Evolutionary conservation across 495 filamentous ascomycete species (phyloP), one percentile per base, ranked within the genome.

Genomic region (Stereocaulon alpinum): DNA sequence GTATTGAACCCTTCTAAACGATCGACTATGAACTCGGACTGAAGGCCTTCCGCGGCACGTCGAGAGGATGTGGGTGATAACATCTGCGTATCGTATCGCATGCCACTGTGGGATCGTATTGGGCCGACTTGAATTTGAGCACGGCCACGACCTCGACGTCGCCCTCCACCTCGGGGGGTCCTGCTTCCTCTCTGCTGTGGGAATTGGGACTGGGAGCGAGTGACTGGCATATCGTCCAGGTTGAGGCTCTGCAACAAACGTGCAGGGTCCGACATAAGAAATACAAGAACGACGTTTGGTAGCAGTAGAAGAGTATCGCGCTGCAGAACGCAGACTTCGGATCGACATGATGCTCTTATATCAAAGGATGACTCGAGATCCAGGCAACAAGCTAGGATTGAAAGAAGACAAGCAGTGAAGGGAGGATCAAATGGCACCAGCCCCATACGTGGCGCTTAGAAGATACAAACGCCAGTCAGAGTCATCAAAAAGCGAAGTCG

Each of bases 181-280:
- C 29, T 40, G n/a, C 17, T 40, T 22, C 22, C 55, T 49, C 63
- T 56, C 41, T 51, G 49, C 30, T 55, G 64, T 30, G 48, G 44
- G 18, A 40, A 20, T 20, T 48, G 59, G 42, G 22, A 37, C 32
- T 59, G 54, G 41, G 62, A 67, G 9, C 65, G 62, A 40, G 62
- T 67, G 40, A 51, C 57, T 29, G 65, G 62, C 64, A 67, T 63
- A 6, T 61, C 50, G 32, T 56, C 57, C 43, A 61, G 14, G 15
- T 57, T 20, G 32, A 66, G 58, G 24, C 32, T 55, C n/a, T 58
- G 58, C 40, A 61, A 59, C 3, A 24, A 14, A 22, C 55, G 24
- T 34, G 60, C 24, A 6, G 61, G 44, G 20, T 50, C 42, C 41
- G 53, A 64, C 58, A 64, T 58, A 44, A 32, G 54, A 12, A 27